Conservation (phyloP, 163 green algal genomes). For the Volvox carteri region DNA sequence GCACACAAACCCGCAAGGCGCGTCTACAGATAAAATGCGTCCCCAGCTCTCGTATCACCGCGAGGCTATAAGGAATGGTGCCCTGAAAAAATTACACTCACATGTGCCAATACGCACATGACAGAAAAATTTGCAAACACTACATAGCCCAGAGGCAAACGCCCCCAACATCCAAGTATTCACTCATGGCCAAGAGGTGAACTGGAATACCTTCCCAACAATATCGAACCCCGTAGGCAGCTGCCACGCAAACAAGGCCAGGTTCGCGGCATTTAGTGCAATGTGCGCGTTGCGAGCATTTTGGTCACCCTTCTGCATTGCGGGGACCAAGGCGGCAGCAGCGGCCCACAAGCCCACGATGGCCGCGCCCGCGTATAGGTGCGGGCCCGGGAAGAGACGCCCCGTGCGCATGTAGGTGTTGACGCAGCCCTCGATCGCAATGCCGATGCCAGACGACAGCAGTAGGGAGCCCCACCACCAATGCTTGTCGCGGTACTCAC, state of each 20-base stretch:
- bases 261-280: conserved; percentile 91
- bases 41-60: too few species aligned
- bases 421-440: conserved; percentile 88
- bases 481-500: conserved; percentile 91
- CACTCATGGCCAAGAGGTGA: conserved; percentile 59
- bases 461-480: conserved; percentile 88
- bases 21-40: too few species aligned
- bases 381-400: conserved; percentile 98
- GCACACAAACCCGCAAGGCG: too few species aligned
- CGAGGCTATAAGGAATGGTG: too few species aligned
- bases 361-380: conserved; percentile 93
- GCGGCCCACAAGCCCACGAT: conserved; percentile 95
- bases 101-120: too few species aligned
- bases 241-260: conserved; percentile 93
- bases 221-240: conserved; percentile 97
- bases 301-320: conserved; percentile 98
- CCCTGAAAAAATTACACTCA: too few species aligned
- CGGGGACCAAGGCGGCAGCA: conserved; percentile 92
- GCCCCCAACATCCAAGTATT: too few species aligned
- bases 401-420: conserved; percentile 97
- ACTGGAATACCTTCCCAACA: conserved; percentile 87
- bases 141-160: too few species aligned
- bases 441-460: conserved; percentile 87
- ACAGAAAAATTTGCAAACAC: too few species aligned
- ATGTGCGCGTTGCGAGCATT: conserved; percentile 93